Percentiles rank a stretch among this genome's conserved stretches.
Conservation (phyloP, 179 eudicot species). For the Actinidia arguta region DNA sequence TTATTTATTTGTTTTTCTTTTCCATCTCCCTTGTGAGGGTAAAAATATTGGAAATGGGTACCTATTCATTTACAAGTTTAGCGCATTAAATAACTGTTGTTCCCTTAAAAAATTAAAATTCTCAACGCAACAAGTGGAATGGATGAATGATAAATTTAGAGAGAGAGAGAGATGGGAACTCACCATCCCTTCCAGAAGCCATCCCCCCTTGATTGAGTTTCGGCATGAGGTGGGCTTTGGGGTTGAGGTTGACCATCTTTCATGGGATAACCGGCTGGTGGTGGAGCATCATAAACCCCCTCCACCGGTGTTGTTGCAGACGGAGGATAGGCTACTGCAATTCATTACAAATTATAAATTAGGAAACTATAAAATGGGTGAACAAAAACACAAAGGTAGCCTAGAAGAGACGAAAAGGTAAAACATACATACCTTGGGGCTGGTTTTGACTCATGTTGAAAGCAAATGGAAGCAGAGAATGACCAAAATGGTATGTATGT, state of each 20-base stretch:
- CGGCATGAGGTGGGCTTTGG: neutral
- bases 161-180: neutral
- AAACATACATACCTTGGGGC: neutral
- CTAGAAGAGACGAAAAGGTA: neutral
- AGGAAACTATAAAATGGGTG: neutral
- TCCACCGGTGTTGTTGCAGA: neutral
- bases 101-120: no score
- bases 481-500: no score
- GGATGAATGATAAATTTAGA: neutral
- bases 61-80: no score
- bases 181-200: conserved; percentile 27
- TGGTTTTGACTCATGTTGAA: conserved; percentile 17
- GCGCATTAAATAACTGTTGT: no score
- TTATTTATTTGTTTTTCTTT: no score
- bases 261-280: conserved; percentile 25
- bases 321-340: conserved; percentile 24
- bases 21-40: no score
- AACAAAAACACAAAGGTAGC: neutral
- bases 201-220: conserved; percentile 21
- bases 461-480: no score
- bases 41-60: no score
- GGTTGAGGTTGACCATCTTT: neutral
- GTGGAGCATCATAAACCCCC: neutral
- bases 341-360: neutral
- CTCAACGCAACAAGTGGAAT: no score